Evolutionary conservation across 139 green algal genomes (phyloP).

Genomic region (Chlorella sp.): DNA sequence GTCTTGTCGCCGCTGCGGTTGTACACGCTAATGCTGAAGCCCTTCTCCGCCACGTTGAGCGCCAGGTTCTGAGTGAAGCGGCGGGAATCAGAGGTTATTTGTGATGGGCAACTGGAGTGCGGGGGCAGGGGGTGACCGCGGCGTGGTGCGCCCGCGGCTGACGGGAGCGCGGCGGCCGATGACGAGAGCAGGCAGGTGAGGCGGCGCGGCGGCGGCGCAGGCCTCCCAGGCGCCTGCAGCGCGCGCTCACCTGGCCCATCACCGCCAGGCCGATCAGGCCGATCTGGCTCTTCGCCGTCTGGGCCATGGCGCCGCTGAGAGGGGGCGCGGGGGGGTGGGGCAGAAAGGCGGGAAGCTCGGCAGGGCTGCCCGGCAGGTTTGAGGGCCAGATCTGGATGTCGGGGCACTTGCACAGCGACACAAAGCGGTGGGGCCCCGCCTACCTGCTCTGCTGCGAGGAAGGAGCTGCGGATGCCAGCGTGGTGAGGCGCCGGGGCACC

Average conservation of each 20-base stretch:
- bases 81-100: too few relatives aligned
- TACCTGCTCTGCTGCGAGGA: background rate
- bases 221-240: background rate
- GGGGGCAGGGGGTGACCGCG: too few relatives aligned
- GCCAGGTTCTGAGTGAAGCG: conserved; percentile 99
- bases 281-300: conserved; percentile 67
- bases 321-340: background rate
- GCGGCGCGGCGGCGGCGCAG: background rate
- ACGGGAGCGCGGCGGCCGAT: background rate
- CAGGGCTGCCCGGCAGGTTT: too few relatives aligned
- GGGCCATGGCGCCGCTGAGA: conserved; percentile 6
- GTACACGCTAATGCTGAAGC: conserved; percentile 97
- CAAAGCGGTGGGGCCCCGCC: background rate
- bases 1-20: conserved; percentile 97
- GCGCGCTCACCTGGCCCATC: conserved; percentile 90
- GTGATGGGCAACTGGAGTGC: too few relatives aligned
- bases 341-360: background rate
- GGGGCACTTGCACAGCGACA: too few relatives aligned
- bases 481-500: background rate
- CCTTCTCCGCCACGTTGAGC: conserved; percentile 98
- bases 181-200: background rate
- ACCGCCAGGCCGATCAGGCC: conserved; percentile 97
- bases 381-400: too few relatives aligned
- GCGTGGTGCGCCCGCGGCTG: too few relatives aligned
- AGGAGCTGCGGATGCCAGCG: background rate